A percentile compares a stretch with the other conserved stretches of the same genome.
Evolutionary conservation across 345 rosid genomes (phyloP).

Genomic region (Clarkia xantiana): DNA sequence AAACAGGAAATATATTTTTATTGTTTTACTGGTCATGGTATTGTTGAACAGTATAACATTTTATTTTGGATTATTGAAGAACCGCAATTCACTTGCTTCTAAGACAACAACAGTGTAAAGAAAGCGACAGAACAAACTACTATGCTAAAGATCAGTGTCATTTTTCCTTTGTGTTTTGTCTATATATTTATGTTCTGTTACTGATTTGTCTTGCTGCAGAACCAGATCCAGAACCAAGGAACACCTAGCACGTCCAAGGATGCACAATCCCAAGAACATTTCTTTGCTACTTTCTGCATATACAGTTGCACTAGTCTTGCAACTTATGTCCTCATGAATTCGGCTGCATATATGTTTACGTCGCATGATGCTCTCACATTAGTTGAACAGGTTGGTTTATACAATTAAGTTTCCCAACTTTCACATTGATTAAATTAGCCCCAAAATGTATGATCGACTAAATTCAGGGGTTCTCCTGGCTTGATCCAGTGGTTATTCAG

Average conservation of each 20-base stretch:
- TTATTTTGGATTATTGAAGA: too few relatives aligned
- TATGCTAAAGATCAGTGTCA: background rate
- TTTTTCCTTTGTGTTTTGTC: background rate
- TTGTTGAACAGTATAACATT: too few relatives aligned
- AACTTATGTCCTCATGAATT: slow-evolving; percentile 59
- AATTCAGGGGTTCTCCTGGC: too few relatives aligned
- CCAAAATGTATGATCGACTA: too few relatives aligned
- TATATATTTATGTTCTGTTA: background rate
- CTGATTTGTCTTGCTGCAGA: slow-evolving; percentile 32
- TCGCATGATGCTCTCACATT: slow-evolving; percentile 84
- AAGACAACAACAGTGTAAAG: too few relatives aligned
- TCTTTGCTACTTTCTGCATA: slow-evolving; percentile 52
- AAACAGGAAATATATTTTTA: too few relatives aligned
- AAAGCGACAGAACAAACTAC: too few relatives aligned
- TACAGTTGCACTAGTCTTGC: slow-evolving; percentile 66
- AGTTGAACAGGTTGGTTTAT: slow-evolving; percentile 62
- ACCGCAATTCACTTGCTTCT: too few relatives aligned
- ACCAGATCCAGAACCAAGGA: slow-evolving; percentile 26
- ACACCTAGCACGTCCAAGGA: slow-evolving; percentile 29
- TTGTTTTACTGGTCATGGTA: too few relatives aligned
- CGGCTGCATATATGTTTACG: slow-evolving; percentile 80
- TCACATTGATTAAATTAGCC: too few relatives aligned
- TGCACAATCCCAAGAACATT: slow-evolving; percentile 54
- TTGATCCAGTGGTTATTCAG: too few relatives aligned
- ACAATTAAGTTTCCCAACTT: too few relatives aligned